Percentiles rank a stretch among this genome's conserved stretches.
phyloP scores from a whole-genome alignment of 768 basidiomycete species.

The Suillus paluster region DNA sequence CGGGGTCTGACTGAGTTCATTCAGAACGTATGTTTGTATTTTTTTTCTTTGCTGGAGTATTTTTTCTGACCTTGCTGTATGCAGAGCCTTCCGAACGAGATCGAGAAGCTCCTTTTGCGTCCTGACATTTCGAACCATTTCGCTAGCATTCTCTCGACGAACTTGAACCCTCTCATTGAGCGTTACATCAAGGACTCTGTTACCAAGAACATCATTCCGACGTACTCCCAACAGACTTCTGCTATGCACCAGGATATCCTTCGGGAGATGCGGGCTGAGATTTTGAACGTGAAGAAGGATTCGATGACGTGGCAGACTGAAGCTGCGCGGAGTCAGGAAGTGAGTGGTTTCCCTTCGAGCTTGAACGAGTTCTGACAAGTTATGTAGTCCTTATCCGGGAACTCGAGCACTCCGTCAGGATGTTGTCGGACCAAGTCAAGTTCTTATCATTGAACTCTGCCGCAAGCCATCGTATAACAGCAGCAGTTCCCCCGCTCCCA shows the following conservation, averaged over 20 bases:
- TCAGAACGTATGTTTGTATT: constrained; percentile 61
- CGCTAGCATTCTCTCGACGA: constrained; percentile 71
- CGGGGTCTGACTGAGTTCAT: constrained; percentile 73
- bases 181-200: constrained; percentile 82
- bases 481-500: constrained; percentile 37
- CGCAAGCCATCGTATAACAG: constrained; percentile 41
- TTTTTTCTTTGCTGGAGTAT: not conserved
- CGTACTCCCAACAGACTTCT: constrained; percentile 75
- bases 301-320: constrained; percentile 83
- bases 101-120: constrained; percentile 77
- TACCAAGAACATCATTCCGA: constrained; percentile 72
- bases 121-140: constrained; percentile 80
- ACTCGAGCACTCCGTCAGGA: constrained; percentile 76
- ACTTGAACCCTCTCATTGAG: constrained; percentile 77
- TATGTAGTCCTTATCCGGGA: constrained; percentile 74
- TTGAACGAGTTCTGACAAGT: constrained; percentile 12
- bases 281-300: constrained; percentile 79
- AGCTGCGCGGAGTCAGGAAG: constrained; percentile 78
- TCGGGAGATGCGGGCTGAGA: constrained; percentile 74
- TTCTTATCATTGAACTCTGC: constrained; percentile 63
- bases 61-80: constrained; percentile 9
- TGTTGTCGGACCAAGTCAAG: constrained; percentile 82
- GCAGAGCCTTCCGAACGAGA: constrained; percentile 76
- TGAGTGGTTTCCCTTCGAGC: constrained; percentile 34
- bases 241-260: constrained; percentile 81